Percentiles rank a stretch among this genome's conserved stretches.
Conservation (phyloP, 208 protist species). For the Trypanosoma theileri region DNA sequence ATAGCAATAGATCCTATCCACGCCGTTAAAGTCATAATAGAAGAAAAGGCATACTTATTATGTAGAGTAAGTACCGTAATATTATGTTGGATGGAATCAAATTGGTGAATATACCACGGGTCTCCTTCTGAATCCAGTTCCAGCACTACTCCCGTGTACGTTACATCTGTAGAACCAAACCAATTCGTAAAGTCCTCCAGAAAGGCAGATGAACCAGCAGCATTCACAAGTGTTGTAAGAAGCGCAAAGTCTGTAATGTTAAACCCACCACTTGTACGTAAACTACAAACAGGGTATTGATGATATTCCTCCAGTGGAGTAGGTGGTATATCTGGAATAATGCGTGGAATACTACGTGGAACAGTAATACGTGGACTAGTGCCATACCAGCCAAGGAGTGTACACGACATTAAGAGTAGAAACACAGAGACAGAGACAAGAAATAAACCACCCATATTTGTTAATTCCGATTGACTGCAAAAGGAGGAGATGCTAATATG, state of each 20-base stretch:
- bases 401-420: conserved; percentile 45
- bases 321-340: conserved; percentile 14
- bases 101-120: conserved; percentile 46
- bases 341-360: conserved; percentile 40
- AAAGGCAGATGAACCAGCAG: conserved; percentile 20
- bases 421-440: conserved; percentile 38
- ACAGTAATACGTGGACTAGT: conserved; percentile 36
- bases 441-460: conserved; percentile 50
- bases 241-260: conserved; percentile 55
- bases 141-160: conserved; percentile 38
- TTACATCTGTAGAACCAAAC: conserved; percentile 46
- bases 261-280: conserved; percentile 40
- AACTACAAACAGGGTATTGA: conserved; percentile 66
- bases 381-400: conserved; percentile 71
- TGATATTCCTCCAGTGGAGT: conserved; percentile 41
- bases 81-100: conserved; percentile 33
- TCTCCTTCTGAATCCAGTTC: conserved; percentile 27
- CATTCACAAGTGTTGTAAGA: conserved; percentile 50
- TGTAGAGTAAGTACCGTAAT: conserved; percentile 49
- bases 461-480: conserved; percentile 41
- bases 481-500: conserved; percentile 57
- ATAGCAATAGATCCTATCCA: conserved; percentile 74
- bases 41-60: conserved; percentile 43
- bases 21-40: conserved; percentile 48
- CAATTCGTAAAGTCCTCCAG: conserved; percentile 52